A percentile compares a stretch with the other conserved stretches of the same genome.
phyloP scores from a whole-genome alignment of 192 early-diverging fungal species.

The Mortierella hygrophila region DNA sequence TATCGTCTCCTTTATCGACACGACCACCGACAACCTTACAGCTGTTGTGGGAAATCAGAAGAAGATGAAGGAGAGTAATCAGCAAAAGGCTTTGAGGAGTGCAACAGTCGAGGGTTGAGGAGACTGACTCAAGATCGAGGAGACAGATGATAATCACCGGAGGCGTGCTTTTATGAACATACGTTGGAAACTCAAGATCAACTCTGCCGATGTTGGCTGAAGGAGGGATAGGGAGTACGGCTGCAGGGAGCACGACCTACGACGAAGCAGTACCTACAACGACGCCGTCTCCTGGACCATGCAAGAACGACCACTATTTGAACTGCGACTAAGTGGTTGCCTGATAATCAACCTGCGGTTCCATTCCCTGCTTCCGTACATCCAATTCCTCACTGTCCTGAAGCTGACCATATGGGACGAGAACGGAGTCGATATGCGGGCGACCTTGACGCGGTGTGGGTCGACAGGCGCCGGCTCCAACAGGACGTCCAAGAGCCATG shows the following conservation, averaged over 20 bases:
- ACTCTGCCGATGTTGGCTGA: not conserved
- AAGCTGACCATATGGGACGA: not conserved
- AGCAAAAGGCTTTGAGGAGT: not conserved
- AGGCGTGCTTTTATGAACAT: not conserved
- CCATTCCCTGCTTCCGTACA: not conserved
- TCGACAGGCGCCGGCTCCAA: too few species aligned
- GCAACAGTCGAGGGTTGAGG: not conserved
- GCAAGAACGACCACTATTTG: not conserved
- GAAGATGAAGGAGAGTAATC: not conserved
- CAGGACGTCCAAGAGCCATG: too few species aligned
- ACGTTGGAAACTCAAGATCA: not conserved
- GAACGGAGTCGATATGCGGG: not conserved
- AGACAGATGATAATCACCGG: not conserved
- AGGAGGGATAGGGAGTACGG: not conserved
- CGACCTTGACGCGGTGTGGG: not conserved
- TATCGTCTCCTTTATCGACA: not conserved
- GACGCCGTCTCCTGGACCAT: not conserved
- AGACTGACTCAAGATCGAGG: not conserved
- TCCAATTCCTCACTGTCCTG: not conserved
- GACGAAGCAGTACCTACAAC: not conserved
- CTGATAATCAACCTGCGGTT: not conserved
- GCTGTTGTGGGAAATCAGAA: not conserved
- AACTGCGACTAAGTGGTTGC: not conserved
- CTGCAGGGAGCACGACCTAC: not conserved
- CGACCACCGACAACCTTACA: not conserved